Base-by-base conservation (phyloP, 108 stramenopile species). In the Nitzschia sp. region DNA sequence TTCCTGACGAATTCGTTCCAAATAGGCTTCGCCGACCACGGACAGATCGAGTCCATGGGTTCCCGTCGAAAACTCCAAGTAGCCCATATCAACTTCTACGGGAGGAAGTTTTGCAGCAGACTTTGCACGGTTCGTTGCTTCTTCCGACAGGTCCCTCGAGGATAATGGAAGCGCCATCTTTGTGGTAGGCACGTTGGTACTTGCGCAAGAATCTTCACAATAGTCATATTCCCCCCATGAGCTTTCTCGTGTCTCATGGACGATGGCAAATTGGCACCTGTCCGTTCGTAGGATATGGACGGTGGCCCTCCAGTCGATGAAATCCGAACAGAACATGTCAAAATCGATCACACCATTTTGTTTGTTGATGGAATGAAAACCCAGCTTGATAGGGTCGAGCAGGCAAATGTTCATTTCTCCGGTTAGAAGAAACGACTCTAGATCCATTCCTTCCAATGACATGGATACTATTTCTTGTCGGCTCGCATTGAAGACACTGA, bases 221-320 rank as follows among this genome's bases (percentile, higher is more conserved):
- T 57, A 57, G 56, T 57, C 56, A 28, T 57, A 57, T 17, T 57
- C 56, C 29, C 56, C 56, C 56, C 56, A 57, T 22, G 27, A 57
- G 29, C 27, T 28, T 26, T 22, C 4, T 28, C 3, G 9, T 8
- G 56, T 57, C 3, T 57, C 16, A 17, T 57, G 56, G 3, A 57
- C 16, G 29, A 16, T 16, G 4, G 29, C 56, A 16, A 22, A 57
- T 31, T 57, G 27, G 29, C 26, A 22, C 3, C 27, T 3, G 16
- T 57, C 56, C 25, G 28, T 57, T 57, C 56, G 56, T 3, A 57
- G 27, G 6, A 57, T 13, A 4, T 28, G 27, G 9, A 57, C 4
- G 16, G 56, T 28, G 5, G 56, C 56, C 27, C 5, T 57, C 56
- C 56, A 57, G 25, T 57, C 28, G 5, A 28, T 3, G 15, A 57